phyloP scores from a whole-genome alignment of 192 early-diverging fungal genomes.

The Chytriomyces hyalinus region DNA sequence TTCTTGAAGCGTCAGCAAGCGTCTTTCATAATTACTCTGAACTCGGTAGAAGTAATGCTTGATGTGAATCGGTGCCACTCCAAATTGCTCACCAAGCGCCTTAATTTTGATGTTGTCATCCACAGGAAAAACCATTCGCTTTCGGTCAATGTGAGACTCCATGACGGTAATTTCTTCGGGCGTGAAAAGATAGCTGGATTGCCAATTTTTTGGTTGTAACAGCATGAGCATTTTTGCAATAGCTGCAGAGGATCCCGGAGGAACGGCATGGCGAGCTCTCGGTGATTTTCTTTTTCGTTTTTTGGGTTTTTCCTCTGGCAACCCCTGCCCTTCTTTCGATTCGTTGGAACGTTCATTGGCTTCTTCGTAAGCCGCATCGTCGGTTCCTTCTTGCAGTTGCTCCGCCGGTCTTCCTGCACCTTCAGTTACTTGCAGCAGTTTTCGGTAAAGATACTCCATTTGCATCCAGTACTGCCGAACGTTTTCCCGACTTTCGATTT shows the following conservation, averaged over 20 bases:
- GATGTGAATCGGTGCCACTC: slow-evolving; percentile 37
- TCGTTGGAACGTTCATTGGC: neutral
- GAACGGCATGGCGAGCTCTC: neutral
- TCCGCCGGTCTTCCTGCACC: neutral
- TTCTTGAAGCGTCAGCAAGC: slow-evolving; percentile 23
- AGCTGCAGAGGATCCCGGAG: neutral
- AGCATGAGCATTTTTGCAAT: slow-evolving; percentile 12
- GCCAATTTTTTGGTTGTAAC: slow-evolving; percentile 45
- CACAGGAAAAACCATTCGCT: slow-evolving; percentile 34
- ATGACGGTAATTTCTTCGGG: slow-evolving; percentile 32
- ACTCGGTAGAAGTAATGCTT: slow-evolving; percentile 44
- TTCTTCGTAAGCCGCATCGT: neutral
- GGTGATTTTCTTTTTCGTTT: neutral
- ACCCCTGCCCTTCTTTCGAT: neutral
- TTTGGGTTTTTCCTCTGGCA: neutral
- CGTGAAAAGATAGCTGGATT: slow-evolving; percentile 36
- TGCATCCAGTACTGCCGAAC: slow-evolving; percentile 44
- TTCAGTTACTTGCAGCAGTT: neutral
- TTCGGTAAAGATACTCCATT: slow-evolving; percentile 36
- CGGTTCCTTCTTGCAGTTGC: neutral
- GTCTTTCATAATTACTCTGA: slow-evolving; percentile 40
- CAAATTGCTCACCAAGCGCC: slow-evolving; percentile 31
- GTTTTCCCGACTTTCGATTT: slow-evolving; percentile 19
- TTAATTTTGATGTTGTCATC: slow-evolving; percentile 38
- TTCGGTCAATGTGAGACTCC: slow-evolving; percentile 42